Evolutionary conservation across 352 stramenopile species (phyloP).

Genomic region (Phytophthora cactorum): DNA sequence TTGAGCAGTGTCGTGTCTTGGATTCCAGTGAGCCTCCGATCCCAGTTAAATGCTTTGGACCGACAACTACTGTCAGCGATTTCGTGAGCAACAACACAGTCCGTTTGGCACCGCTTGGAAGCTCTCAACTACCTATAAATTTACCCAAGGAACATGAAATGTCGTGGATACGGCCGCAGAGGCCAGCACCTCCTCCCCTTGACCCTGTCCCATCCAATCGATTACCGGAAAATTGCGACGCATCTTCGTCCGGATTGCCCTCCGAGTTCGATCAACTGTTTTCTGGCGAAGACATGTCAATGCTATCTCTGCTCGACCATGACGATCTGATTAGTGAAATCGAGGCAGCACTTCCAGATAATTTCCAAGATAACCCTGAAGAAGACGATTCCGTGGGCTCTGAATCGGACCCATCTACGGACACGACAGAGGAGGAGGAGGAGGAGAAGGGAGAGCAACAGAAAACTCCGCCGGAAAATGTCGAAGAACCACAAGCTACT

Average conservation of each 20-base stretch:
- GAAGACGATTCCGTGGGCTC: constrained; percentile 64
- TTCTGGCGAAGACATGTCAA: constrained; percentile 33
- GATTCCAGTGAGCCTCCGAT: constrained; percentile 9
- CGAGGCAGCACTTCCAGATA: constrained; percentile 60
- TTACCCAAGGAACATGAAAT: constrained; percentile 9
- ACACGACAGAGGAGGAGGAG: constrained; percentile 60
- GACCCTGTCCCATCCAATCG: constrained; percentile 13
- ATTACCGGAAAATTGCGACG: constrained; percentile 6
- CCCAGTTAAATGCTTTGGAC: constrained; percentile 19
- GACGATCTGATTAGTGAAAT: constrained; percentile 77
- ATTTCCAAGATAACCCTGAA: constrained; percentile 47
- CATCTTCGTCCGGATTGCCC: constrained; percentile 15
- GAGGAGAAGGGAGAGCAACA: constrained; percentile 49
- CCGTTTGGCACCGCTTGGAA: constrained; percentile 26
- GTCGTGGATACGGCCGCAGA: constrained; percentile 13
- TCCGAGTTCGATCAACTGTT: constrained; percentile 46
- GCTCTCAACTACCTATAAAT: constrained; percentile 3
- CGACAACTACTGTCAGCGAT: constrained; percentile 6
- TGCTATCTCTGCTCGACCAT: constrained; percentile 48
- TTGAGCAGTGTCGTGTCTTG: constrained; percentile 1
- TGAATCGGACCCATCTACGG: constrained; percentile 74
- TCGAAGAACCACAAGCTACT: background rate
- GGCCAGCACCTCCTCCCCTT: constrained; percentile 7
- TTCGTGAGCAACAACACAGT: constrained; percentile 29
- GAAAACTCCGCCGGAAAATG: constrained; percentile 23